Base-by-base conservation (phyloP, 345 rosid genomes). In the Tarenaya hassleriana region DNA sequence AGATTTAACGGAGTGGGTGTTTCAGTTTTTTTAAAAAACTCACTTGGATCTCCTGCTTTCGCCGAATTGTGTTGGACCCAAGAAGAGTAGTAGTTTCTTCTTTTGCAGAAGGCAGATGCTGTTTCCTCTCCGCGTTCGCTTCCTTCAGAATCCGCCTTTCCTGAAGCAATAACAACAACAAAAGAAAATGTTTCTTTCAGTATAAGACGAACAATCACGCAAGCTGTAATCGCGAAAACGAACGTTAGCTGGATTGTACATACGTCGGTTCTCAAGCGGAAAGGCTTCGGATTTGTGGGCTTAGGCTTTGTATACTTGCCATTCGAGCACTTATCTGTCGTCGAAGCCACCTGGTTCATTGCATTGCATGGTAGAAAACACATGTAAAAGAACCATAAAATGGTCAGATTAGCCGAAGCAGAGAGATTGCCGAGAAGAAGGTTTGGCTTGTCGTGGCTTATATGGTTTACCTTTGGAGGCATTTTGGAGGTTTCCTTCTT, bases 231-330 rank as follows among this genome's bases (percentile, higher is more conserved):
- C 15, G 1, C 1, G 3, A 37, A 37, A 37, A 37, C 3, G 3
- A 19, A 3, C 2, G 48, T 43, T 34, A 13, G 5, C 10, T 12
- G 47, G 16, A 33, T 47, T 41, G 55, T 27, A 52, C 50, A 38
- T 73, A 84, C 94, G 73, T 84, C 81, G 31, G 89, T 84, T 70
- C 94, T 79, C 33, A 84, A 76, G 52, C 94, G 64, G 61, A 84
- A 84, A 32, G 94, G 94, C 67, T 75, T 84, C 32, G 94, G 94
- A 74, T 79, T 74, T 16, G 89, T 84, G 10, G 77, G 72, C 63
- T 63, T 79, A 45, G 80, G 82, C 52, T 75, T 84, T 61, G 42
- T 47, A 31, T 67, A 67, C 67, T 73, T 62, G 19, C 71, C 75
- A 64, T 69, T 75, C 5, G 55, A 16, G 43, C 47, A 45, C 54